phyloP scores from a whole-genome alignment of 2,329 filamentous ascomycete genomes.

The Ramichloridium luteum region DNA sequence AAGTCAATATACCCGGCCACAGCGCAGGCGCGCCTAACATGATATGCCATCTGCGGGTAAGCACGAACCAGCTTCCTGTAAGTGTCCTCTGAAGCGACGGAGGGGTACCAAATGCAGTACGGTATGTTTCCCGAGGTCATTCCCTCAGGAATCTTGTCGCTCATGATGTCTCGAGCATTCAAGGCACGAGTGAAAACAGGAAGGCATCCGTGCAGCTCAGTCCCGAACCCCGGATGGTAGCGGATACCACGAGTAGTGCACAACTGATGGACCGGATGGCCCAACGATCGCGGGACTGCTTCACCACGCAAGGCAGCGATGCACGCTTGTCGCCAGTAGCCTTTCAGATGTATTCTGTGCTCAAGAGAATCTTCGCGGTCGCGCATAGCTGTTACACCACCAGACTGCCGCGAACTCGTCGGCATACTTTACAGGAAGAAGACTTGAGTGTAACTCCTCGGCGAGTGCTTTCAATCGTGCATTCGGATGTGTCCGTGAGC shows the following conservation, averaged over 20 bases:
- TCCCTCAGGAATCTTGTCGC: slow-evolving; percentile 23
- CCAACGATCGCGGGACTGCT: slow-evolving; percentile 3
- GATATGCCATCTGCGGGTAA: slow-evolving; percentile 25
- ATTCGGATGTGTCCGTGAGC: no score
- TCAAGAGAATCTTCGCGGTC: no score
- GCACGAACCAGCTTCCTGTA: slow-evolving; percentile 23
- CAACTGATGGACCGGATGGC: slow-evolving; percentile 2
- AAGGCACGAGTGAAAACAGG: slow-evolving; percentile 15
- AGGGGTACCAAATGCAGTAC: slow-evolving; percentile 35
- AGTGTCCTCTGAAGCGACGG: slow-evolving; percentile 27
- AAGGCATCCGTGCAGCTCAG: slow-evolving; percentile 6
- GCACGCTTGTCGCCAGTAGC: slow-evolving; percentile 1
- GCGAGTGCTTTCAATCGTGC: no score
- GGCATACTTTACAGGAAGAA: no score
- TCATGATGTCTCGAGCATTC: slow-evolving; percentile 29
- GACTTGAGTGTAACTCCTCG: no score
- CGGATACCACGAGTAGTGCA: slow-evolving; percentile 11
- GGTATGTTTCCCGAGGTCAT: slow-evolving; percentile 16
- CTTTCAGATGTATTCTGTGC: no score
- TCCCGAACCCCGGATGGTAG: slow-evolving; percentile 10
- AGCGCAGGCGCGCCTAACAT: slow-evolving; percentile 31
- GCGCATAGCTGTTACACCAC: no score
- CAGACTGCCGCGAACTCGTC: no score
- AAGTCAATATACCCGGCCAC: slow-evolving; percentile 28
- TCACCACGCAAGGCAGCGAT: slow-evolving; percentile 3